A percentile compares a stretch with the other conserved stretches of the same genome.
These are phyloP conservation scores for Astragalus membranaceus DNA, from an alignment of 306 rosid genomes.

Conservation along the genomic window DNA sequence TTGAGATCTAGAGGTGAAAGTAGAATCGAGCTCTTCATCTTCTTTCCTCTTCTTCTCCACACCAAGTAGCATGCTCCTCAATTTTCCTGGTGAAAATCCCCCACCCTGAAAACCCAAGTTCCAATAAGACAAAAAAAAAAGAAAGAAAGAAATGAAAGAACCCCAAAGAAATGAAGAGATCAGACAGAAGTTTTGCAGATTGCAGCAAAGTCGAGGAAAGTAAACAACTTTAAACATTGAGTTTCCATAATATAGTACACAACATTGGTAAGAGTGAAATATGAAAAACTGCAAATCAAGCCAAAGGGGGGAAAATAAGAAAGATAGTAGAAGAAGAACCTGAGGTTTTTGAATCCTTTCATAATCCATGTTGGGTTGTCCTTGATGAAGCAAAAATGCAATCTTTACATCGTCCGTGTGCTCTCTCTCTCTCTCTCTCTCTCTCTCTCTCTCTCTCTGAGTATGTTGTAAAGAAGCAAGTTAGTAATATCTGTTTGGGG, in stretches of 20 bases:
- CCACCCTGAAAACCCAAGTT: slow-evolving; percentile 54
- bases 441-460: neutral
- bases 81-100: slow-evolving; percentile 90
- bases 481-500: neutral
- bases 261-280: slow-evolving; percentile 15
- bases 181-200: slow-evolving; percentile 18
- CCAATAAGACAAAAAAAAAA: neutral
- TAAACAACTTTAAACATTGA: slow-evolving; percentile 1
- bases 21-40: slow-evolving; percentile 55
- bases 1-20: slow-evolving; percentile 61
- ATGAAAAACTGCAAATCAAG: neutral
- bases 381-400: slow-evolving; percentile 19
- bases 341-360: slow-evolving; percentile 94
- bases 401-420: slow-evolving; percentile 13
- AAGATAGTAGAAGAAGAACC: slow-evolving; percentile 38
- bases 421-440: neutral
- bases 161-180: slow-evolving; percentile 25
- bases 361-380: slow-evolving; percentile 59
- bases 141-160: neutral
- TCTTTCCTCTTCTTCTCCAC: slow-evolving; percentile 81
- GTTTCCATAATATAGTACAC: neutral
- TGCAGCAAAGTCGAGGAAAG: slow-evolving; percentile 21
- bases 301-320: neutral
- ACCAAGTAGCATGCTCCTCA: slow-evolving; percentile 78
- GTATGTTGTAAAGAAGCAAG: neutral